Evolutionary conservation across 306 rosid species (phyloP).

Genomic region (Vigna nakashimae): DNA sequence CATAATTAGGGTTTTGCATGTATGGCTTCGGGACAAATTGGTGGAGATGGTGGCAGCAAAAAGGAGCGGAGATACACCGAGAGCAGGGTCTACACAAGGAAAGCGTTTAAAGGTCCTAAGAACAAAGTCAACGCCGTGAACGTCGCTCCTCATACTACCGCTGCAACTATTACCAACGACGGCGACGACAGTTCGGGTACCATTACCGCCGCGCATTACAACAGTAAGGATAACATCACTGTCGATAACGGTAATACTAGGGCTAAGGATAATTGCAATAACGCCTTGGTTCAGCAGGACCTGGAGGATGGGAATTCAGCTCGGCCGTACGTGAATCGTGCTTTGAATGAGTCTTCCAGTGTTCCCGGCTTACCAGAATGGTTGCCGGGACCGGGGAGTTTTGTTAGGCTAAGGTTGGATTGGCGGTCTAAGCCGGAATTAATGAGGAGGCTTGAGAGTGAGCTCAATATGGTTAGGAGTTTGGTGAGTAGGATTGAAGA

Average conservation of each 20-base stretch:
- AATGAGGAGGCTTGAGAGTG: conserved; percentile 64
- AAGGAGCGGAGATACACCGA: conserved; percentile 71
- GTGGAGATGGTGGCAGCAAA: conserved; percentile 67
- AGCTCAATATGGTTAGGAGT: conserved; percentile 68
- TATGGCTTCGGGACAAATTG: conserved; percentile 85
- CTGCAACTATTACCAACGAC: conserved; percentile 11
- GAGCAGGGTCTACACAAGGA: conserved; percentile 76
- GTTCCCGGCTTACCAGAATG: conserved; percentile 42
- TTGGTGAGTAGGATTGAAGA: conserved; percentile 77
- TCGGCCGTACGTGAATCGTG: conserved; percentile 45
- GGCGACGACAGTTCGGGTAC: conserved; percentile 8
- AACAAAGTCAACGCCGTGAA: conserved; percentile 49
- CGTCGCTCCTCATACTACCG: neutral
- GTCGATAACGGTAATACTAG: conserved; percentile 28
- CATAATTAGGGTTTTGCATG: conserved; percentile 76
- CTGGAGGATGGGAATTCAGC: conserved; percentile 54
- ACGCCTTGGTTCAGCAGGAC: conserved; percentile 40
- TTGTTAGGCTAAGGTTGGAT: conserved; percentile 48
- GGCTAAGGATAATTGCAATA: conserved; percentile 31
- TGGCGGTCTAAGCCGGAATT: conserved; percentile 66
- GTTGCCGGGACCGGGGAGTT: conserved; percentile 55
- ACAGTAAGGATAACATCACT: conserved; percentile 3
- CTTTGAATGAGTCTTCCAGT: conserved; percentile 43
- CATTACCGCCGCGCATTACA: neutral
- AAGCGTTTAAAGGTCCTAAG: conserved; percentile 64